Evolutionary conservation across 805 yeast species (phyloP), one percentile per base, ranked within the genome.

Genomic region (Wickerhamiella spandovensis): DNA sequence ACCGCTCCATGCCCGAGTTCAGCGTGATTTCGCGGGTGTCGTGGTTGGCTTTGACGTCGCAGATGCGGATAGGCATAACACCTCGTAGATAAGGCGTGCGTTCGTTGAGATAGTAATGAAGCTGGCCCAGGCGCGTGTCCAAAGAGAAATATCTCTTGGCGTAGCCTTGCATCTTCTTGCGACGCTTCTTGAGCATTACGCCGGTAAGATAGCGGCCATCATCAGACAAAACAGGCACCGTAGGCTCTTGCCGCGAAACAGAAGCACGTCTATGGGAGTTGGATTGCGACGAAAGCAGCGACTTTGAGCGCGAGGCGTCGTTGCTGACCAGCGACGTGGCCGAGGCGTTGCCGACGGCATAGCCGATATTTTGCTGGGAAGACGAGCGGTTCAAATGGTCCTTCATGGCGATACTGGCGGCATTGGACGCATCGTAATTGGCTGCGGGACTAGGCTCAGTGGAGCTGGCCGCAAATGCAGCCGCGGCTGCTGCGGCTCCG

Each of bases 1-100:
- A 90, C 9, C 84, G 80, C 63, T 90, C 97, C 79, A 90, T 81
- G 2, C 97, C 97, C 0, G 97, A 87, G 64, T 92, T 97, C 52
- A 92, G 75, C 44, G 82, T 79, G 43, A 92, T 79, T 59, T 84
- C 82, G 48, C 77, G 68, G 22, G 78, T 76, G 51, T 76, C 75
- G 23, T 77, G 72, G 58, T 82, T 82, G 0, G 95, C 95, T 51
- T 89, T 77, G 1, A 92, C 79, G n/a, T 84, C 84, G 2, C 95
- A 80, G 46, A 83, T 74, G 48, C 76, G 78, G 46, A 92, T 78
- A 37, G 90, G 94, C 86, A 92, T 87, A 60, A 86, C 88, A 51
- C 98, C 98, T 51, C 97, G 74, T 46, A 86, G 73, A 56, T 80
- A 79, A 58, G 80, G 77, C 42, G 86, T 79, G 46, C 79, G 78